Evolutionary conservation across 1,284 basidiomycete species (phyloP), one percentile per base, ranked within the genome.

Genomic region (Sporisorium sorghi): DNA sequence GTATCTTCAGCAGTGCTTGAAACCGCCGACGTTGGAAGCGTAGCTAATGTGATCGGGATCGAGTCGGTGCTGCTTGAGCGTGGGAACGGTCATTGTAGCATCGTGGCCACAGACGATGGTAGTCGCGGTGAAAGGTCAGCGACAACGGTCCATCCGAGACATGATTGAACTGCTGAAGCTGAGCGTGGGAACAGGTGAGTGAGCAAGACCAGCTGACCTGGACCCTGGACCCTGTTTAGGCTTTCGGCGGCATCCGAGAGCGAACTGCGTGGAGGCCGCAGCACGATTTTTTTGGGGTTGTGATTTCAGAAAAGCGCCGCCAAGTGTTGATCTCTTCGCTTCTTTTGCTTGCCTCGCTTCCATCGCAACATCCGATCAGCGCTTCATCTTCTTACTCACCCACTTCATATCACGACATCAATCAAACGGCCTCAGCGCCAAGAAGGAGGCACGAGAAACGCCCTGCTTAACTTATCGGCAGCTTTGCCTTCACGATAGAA

Each of bases 201-300:
- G 42, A 44, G 23, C 42, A 44, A 1, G 3, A 30, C 24, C 39
- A 58, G 30, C 57, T 51, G 57, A 50, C 57, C 57, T 57, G 64
- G 58, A 67, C 64, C 64, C 64, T 67, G 58, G 58, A n/a, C 43
- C 28, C 37, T 3, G 9, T 43, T 40, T 12, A 14, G 35, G n/a
- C 11, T 10, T n/a, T 30, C 33, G 33, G 42, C 52, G 15, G 28
- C 28, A 48, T 48, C 46, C 46, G 28, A 28, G 39, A 33, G n/a
- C n/a, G 28, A 30, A 30, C n/a, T n/a, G 28, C 5, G 56, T 58
- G 56, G 56, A 58, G 56, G 56, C 21, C 17, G 5, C 24, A 15
- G 35, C 33, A 12, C 33, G n/a, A n/a, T n/a, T 37, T 37, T 52
- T 40, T 49, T n/a, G 2, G 17, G 7, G 37, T 37, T 51, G 50